These are phyloP conservation scores for Podospora comata DNA, from an alignment of 495 filamentous ascomycete species.

Conservation along the genomic window DNA sequence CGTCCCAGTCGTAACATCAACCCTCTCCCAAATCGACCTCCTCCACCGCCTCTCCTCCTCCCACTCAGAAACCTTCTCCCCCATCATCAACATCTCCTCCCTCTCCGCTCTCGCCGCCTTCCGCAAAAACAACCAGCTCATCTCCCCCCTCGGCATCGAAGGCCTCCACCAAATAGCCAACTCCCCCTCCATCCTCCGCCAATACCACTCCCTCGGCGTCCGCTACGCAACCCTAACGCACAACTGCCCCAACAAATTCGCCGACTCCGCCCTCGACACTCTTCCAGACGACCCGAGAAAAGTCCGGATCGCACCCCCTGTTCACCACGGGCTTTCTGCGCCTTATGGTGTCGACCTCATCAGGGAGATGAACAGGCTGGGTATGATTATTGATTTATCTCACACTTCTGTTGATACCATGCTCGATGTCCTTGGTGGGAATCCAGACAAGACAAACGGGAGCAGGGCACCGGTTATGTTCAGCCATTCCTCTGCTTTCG, in stretches of 20 bases:
- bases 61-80: conserved; percentile 70
- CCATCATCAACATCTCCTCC: conserved; percentile 48
- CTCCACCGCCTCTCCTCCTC: conserved; percentile 62
- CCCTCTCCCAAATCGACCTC: conserved; percentile 81
- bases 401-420: conserved; percentile 67
- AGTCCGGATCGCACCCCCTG: conserved; percentile 46
- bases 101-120: conserved; percentile 59
- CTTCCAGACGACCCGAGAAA: conserved; percentile 22
- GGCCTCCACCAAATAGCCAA: conserved; percentile 96
- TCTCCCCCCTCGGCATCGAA: conserved; percentile 77
- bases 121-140: conserved; percentile 49
- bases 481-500: conserved; percentile 64
- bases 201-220: conserved; percentile 75
- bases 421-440: conserved; percentile 60
- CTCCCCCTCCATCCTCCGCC: conserved; percentile 69
- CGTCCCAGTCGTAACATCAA: conserved; percentile 53
- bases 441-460: conserved; percentile 42
- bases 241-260: conserved; percentile 90
- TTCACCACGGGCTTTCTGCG: conserved; percentile 63
- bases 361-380: conserved; percentile 75
- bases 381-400: conserved; percentile 73
- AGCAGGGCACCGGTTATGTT: conserved; percentile 70
- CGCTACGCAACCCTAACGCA: conserved; percentile 88
- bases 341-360: conserved; percentile 62
- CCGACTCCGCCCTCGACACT: conserved; percentile 70